Percentiles rank a stretch among this genome's conserved stretches.
Evolutionary conservation across 192 early-diverging fungal species (phyloP).

Genomic region (Gonapodya sp.): DNA sequence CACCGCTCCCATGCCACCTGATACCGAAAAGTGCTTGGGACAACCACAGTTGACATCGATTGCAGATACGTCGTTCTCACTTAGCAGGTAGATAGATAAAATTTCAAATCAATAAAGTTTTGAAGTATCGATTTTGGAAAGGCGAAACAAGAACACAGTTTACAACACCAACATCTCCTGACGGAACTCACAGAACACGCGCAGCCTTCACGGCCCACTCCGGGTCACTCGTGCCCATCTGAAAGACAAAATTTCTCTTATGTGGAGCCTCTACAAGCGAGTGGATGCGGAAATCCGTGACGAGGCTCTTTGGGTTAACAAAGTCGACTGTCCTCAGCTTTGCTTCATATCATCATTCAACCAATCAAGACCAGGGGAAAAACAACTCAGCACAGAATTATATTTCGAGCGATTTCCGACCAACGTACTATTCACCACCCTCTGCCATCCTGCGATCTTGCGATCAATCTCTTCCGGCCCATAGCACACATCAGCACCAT

Average conservation of each 20-base stretch:
- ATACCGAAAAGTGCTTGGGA: conserved; percentile 89
- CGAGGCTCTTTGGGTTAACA: conserved; percentile 44
- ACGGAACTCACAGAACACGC: conserved; percentile 50
- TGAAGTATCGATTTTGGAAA: too few relatives aligned
- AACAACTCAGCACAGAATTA: not conserved
- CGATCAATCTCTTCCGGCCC: conserved; percentile 84
- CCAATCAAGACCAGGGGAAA: not conserved
- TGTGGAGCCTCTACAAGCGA: conserved; percentile 19
- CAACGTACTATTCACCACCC: conserved; percentile 62
- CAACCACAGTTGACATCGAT: conserved; percentile 98
- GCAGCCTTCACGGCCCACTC: conserved; percentile 81
- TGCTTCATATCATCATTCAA: conserved; percentile 14
- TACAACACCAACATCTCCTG: not conserved
- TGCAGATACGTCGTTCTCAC: conserved; percentile 71
- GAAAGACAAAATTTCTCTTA: conserved; percentile 80
- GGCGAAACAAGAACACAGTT: too few relatives aligned
- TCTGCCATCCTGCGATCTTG: conserved; percentile 59
- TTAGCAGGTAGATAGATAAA: conserved; percentile 25
- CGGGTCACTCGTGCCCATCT: conserved; percentile 84
- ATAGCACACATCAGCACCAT: conserved; percentile 92
- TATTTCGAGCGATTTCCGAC: conserved; percentile 11
- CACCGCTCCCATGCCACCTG: conserved; percentile 90
- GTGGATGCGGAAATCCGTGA: conserved; percentile 63
- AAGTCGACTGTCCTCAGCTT: conserved; percentile 66
- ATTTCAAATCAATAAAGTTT: not conserved